Evolutionary conservation across 805 yeast genomes (phyloP), one percentile per base, ranked within the genome.

Genomic region (Alloascoidea africana): DNA sequence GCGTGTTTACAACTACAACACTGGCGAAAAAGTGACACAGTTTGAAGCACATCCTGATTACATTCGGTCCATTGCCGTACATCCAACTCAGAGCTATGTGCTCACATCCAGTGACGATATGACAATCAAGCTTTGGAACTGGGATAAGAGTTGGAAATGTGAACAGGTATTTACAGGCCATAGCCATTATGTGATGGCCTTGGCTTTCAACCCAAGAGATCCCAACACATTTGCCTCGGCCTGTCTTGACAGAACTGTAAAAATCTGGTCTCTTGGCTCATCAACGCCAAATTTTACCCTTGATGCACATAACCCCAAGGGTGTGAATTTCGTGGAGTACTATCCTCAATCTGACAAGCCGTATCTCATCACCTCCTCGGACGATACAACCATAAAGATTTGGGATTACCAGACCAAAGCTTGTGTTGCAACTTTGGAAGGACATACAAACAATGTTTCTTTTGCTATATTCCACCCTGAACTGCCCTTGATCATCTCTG

Each of bases 381-480:
- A 87, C 61, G 96, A 89, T 60, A 71, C 76, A 46, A 77, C 95
- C 2, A 75, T 86, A 45, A 82, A 82, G 51, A 68, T 87, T 37
- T 89, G 96, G 95, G 97, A 87, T 60, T 91, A 91, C 54, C 99
- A 91, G 68, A 85, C 96, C 33, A 91, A 91, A 63, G 75, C 94
- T 4, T 79, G 91, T 54, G 94, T 91, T 36, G 96, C 97, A 6
- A 80, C 94, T 17, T 66, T 91, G 48, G 93, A 81, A 54, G 98
- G 96, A 27, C 99, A 91, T 55, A 66, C 85, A 47, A 73, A 93
- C 34, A 91, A 91, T 56, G 98, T 91, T 33, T 85, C 96, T 17
- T 91, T 86, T 63, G 98, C 99, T 4, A 74, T 87, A 27, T 91
- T 87, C 77, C 99, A 91, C 58, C 95, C 96, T n/a, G 94, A 89